Base-by-base conservation (phyloP, 441 rosid genomes). In the Flueggea neowawraea region DNA sequence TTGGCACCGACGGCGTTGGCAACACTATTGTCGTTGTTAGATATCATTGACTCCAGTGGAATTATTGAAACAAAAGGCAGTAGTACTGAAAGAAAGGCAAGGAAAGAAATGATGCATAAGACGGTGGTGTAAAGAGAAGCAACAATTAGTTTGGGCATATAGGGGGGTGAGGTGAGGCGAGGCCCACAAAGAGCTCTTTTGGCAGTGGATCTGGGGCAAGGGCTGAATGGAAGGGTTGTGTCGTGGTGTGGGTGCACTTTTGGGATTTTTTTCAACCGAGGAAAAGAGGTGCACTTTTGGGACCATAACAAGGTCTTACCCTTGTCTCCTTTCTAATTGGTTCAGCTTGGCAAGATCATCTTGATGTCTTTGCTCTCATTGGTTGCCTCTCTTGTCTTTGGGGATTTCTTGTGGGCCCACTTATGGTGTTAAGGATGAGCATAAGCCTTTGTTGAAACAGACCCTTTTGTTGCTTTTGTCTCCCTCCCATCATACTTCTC, bases 281-380 rank as follows among this genome's bases (percentile, higher is more conserved):
- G 1, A 22, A 41, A 58, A 58, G 6, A 28, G 57, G 31, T 63
- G 73, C 54, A 16, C 71, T 72, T 62, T 69, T 49, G 91, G 71
- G 12, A 65, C 83, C 79, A 74, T 13, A 5, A 8, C 3, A 14
- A 55, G 58, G 83, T n/a, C n/a, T n/a, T n/a, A n/a, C n/a, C 85
- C 95, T 90, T 85, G 90, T 90, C 98, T 80, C 43, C 52, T 60
- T 51, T 77, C 5, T 69, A 1, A 90, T 88, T 90, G 96, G 97
- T 28, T 41, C 69, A 53, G 53, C 39, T 31, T 28, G 58, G 13
- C 48, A 74, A 73, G 73, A 58, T 83, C 50, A 93, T 93, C 98
- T 68, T 64, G 13, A 66, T 36, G 43, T 17, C 6, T 16, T 75
- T 15, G 39, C 57, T 75, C 55, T 66, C 10, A 93, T 85, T 93